These are phyloP conservation scores for Phragmites australis DNA, from an alignment of 176 grass and related monocot species.

Conservation along the genomic window DNA sequence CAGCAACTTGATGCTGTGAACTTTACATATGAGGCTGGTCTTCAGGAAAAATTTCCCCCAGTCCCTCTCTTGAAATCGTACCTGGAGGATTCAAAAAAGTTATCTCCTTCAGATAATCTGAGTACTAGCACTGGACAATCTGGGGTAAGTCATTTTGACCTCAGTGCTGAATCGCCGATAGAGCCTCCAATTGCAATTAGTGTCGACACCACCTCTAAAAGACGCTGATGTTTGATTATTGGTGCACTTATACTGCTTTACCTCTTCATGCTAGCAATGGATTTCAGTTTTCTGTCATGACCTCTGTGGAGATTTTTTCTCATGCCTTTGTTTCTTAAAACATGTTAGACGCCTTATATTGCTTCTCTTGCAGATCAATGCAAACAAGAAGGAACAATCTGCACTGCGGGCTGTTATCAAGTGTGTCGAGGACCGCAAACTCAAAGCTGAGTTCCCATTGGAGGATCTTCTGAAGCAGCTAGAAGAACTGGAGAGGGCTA, in stretches of 20 bases:
- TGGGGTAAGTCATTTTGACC: slow-evolving; percentile 47
- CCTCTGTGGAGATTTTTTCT: neutral
- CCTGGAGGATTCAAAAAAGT: slow-evolving; percentile 65
- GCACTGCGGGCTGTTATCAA: slow-evolving; percentile 67
- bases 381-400: slow-evolving; percentile 61
- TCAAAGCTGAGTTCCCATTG: slow-evolving; percentile 69
- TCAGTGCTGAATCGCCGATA: neutral
- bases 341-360: slow-evolving; percentile 1
- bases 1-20: slow-evolving; percentile 84
- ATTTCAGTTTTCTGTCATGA: neutral
- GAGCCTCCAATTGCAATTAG: neutral
- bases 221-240: neutral
- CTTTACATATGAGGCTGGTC: slow-evolving; percentile 75
- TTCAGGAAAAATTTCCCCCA: slow-evolving; percentile 66
- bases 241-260: neutral
- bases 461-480: slow-evolving; percentile 55
- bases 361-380: slow-evolving; percentile 47
- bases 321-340: neutral
- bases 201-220: neutral
- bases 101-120: slow-evolving; percentile 43
- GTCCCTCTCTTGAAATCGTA: slow-evolving; percentile 73
- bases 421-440: slow-evolving; percentile 79
- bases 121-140: slow-evolving; percentile 40
- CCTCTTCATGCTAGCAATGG: neutral
- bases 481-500: slow-evolving; percentile 71